Conservation (phyloP, 2,329 filamentous ascomycete genomes). For the Cladophialophora exuberans region DNA sequence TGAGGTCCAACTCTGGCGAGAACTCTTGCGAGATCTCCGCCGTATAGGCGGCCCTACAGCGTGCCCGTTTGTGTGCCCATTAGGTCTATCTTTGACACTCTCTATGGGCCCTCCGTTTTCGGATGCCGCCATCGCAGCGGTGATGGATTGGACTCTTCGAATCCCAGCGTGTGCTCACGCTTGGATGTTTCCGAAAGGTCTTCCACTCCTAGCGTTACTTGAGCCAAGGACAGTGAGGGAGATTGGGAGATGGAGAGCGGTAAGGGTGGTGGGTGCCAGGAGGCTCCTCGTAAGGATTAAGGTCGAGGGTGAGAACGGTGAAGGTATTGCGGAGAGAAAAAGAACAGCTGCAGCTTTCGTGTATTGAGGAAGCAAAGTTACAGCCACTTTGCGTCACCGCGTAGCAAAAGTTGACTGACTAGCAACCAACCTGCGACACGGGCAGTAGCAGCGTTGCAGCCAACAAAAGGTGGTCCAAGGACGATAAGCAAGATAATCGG, state of each 20-base stretch:
- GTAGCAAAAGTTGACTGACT: constrained; percentile 1
- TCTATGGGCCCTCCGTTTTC: constrained; percentile 43
- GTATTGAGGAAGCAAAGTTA: constrained; percentile 5
- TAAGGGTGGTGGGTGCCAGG: too few relatives aligned
- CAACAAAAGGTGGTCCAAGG: background rate
- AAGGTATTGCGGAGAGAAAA: background rate
- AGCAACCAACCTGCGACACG: constrained; percentile 14
- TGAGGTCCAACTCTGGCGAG: constrained; percentile 29
- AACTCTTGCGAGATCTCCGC: constrained; percentile 7
- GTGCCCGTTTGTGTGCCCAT: constrained; percentile 27
- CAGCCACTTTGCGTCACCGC: constrained; percentile 21
- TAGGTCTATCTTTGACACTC: constrained; percentile 33
- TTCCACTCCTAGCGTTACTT: background rate
- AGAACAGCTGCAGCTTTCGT: background rate
- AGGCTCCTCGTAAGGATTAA: too few relatives aligned
- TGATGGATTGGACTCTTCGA: background rate
- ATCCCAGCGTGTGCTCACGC: background rate
- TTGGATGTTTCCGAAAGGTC: background rate
- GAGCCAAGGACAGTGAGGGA: too few relatives aligned
- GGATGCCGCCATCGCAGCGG: constrained; percentile 41
- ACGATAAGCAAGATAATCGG: background rate
- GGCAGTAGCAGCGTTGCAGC: constrained; percentile 2
- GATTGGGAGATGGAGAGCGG: too few relatives aligned
- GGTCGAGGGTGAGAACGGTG: background rate
- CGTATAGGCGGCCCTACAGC: constrained; percentile 6